Conservation (phyloP, 371 early-diverging fungal species). For the Mortierella sp. region DNA sequence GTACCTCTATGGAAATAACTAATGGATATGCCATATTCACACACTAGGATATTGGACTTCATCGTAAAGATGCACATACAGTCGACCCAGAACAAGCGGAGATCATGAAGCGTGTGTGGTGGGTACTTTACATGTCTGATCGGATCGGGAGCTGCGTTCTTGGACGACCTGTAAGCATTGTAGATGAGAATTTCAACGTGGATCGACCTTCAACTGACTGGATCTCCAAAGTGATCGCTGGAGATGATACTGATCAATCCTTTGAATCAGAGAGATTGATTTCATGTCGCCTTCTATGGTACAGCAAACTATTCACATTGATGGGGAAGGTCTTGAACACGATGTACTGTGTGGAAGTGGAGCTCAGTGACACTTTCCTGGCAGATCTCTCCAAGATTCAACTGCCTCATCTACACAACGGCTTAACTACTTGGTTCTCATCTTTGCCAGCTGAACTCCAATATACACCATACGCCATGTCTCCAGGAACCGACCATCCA, state of each 20-base stretch:
- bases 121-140: constrained; percentile 55
- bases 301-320: constrained; percentile 51
- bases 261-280: constrained; percentile 54
- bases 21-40: no score
- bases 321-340: constrained; percentile 57
- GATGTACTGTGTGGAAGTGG: constrained; percentile 55
- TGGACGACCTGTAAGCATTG: constrained; percentile 45
- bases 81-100: constrained; percentile 49
- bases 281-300: constrained; percentile 48
- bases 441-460: constrained; percentile 54
- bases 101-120: constrained; percentile 49
- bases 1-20: no score
- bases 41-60: constrained; percentile 57
- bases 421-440: constrained; percentile 54
- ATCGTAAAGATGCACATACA: constrained; percentile 48
- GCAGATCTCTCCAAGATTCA: constrained; percentile 53
- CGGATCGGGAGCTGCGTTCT: constrained; percentile 50
- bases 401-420: constrained; percentile 55
- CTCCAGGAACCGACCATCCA: constrained; percentile 54
- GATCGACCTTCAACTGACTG: constrained; percentile 51
- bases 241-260: constrained; percentile 47
- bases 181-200: constrained; percentile 54
- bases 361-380: constrained; percentile 50
- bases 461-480: constrained; percentile 57
- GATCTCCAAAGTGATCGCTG: constrained; percentile 37